Conservation (phyloP, 139 green algal species). For the Chlorella sp. region DNA sequence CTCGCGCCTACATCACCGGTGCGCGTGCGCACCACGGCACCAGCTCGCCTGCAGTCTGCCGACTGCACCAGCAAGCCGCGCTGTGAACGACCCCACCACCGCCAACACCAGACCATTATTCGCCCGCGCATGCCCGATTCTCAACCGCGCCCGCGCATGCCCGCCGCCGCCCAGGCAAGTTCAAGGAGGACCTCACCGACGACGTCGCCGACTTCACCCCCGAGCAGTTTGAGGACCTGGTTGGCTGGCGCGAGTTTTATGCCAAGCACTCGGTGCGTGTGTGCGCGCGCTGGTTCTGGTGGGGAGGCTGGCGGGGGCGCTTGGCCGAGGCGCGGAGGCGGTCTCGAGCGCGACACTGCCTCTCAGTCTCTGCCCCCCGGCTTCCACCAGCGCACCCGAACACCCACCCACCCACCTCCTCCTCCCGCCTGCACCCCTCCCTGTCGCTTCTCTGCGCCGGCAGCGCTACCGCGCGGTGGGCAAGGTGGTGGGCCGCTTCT, state of each 20-base stretch:
- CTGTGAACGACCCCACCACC: too few relatives aligned
- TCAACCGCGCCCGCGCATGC: too few relatives aligned
- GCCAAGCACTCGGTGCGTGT: conserved; percentile 35
- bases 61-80: too few relatives aligned
- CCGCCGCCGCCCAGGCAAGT: conserved; percentile 48
- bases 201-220: conserved; percentile 49
- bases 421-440: not conserved
- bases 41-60: not conserved
- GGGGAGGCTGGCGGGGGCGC: too few relatives aligned
- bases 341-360: too few relatives aligned
- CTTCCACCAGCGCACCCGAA: not conserved
- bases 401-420: not conserved
- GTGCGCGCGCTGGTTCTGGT: too few relatives aligned
- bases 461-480: conserved; percentile 50
- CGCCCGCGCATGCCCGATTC: too few relatives aligned
- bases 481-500: conserved; percentile 50
- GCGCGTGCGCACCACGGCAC: not conserved
- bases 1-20: conserved; percentile 52
- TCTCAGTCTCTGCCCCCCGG: not conserved
- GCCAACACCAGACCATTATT: too few relatives aligned
- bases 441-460: not conserved
- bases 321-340: not conserved
- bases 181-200: conserved; percentile 59
- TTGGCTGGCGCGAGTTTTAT: conserved; percentile 69
- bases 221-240: conserved; percentile 51